Conservation (phyloP, 352 stramenopile genomes). For the Paralagenidium karlingii region DNA sequence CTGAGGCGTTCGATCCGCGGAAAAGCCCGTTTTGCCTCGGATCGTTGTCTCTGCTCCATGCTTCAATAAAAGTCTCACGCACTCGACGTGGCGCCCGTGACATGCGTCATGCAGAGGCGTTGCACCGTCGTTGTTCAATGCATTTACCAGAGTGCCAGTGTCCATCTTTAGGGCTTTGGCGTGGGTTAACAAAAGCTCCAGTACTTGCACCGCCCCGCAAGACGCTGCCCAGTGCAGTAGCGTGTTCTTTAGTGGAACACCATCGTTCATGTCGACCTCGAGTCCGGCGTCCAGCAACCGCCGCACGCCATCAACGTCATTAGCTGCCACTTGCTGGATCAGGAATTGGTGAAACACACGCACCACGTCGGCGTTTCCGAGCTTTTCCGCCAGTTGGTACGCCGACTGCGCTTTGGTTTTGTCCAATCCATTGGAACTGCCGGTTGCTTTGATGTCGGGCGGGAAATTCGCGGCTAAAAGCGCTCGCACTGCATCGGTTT, state of each 20-base stretch:
- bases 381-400: conserved; percentile 48
- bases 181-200: conserved; percentile 34
- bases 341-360: conserved; percentile 80
- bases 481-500: conserved; percentile 67
- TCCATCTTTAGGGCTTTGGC: too few relatives aligned
- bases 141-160: conserved; percentile 26
- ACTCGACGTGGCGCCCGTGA: conserved; percentile 33
- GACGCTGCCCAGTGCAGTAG: conserved; percentile 71
- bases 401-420: conserved; percentile 14
- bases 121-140: conserved; percentile 49
- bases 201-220: conserved; percentile 45
- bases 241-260: conserved; percentile 29
- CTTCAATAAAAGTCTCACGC: conserved; percentile 31
- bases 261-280: conserved; percentile 33
- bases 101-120: conserved; percentile 70
- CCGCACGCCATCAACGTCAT: conserved; percentile 37
- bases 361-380: conserved; percentile 43
- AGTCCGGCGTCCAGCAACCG: conserved; percentile 52
- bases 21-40: conserved; percentile 29
- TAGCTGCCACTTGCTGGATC: conserved; percentile 69
- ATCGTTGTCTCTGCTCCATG: conserved; percentile 26
- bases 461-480: conserved; percentile 68
- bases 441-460: conserved; percentile 18
- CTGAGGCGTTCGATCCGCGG: conserved; percentile 32
- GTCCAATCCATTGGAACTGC: background rate